Percentiles rank a stretch among this genome's conserved stretches.
Evolutionary conservation across 1,284 basidiomycete genomes (phyloP).

Genomic region (Neolentinus lepideus): DNA sequence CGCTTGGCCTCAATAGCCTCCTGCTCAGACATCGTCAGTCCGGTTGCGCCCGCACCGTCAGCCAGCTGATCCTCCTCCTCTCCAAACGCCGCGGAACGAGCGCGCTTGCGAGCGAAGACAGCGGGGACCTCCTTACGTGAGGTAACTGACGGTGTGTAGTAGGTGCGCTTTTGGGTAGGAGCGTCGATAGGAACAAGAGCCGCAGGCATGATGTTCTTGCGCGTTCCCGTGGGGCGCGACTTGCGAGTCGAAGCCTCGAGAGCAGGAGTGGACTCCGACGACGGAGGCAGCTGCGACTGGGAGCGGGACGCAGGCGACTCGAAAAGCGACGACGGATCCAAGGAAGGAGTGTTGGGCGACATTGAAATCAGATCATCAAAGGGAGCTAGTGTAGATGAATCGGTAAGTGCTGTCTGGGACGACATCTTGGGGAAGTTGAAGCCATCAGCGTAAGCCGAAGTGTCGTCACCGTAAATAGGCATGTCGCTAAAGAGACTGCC

Average conservation of each 20-base stretch:
- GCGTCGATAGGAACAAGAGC: slow-evolving; percentile 36
- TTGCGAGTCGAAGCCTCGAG: slow-evolving; percentile 20
- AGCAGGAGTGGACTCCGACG: slow-evolving; percentile 2
- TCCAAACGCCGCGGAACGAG: slow-evolving; percentile 40
- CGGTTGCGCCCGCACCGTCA: slow-evolving; percentile 36
- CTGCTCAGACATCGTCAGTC: slow-evolving; percentile 36
- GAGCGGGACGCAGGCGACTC: slow-evolving; percentile 23
- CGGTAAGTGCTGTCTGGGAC: slow-evolving; percentile 7
- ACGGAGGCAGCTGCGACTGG: slow-evolving; percentile 31
- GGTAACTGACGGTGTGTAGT: slow-evolving; percentile 37
- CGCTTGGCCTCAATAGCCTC: slow-evolving; percentile 73
- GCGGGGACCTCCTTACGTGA: slow-evolving; percentile 43
- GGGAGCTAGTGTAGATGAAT: slow-evolving; percentile 10
- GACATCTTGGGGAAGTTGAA: slow-evolving; percentile 7
- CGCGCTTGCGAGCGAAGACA: slow-evolving; percentile 48
- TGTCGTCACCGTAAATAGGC: slow-evolving; percentile 26
- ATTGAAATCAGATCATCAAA: slow-evolving; percentile 35
- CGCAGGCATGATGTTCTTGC: slow-evolving; percentile 36
- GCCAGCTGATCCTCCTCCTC: slow-evolving; percentile 42
- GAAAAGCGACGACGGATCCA: slow-evolving; percentile 33
- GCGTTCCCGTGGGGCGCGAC: slow-evolving; percentile 32
- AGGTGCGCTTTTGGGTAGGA: slow-evolving; percentile 40
- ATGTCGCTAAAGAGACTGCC: slow-evolving; percentile 10
- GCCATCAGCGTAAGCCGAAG: slow-evolving; percentile 15
- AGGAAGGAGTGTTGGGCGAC: slow-evolving; percentile 33